These are phyloP conservation scores for Hypericum perforatum DNA, from an alignment of 345 rosid genomes.

Conservation along the genomic window DNA sequence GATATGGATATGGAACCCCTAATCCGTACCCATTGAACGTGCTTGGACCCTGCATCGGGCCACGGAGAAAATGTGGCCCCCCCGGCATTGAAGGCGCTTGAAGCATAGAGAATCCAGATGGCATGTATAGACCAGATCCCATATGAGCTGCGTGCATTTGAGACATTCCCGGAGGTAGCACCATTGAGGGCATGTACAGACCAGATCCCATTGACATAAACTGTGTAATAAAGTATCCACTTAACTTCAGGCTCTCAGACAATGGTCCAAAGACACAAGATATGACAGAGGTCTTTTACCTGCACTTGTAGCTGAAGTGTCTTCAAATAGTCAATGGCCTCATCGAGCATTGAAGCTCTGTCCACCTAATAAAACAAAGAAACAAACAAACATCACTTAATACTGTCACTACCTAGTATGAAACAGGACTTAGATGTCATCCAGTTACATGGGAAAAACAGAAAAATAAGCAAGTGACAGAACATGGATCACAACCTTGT, in stretches of 20 bases:
- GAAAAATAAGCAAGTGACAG: conserved; percentile 3
- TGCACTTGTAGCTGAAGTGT: conserved; percentile 86
- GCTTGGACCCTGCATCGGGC: no score
- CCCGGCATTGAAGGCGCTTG: background rate
- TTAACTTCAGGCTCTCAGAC: conserved; percentile 6
- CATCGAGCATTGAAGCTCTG: conserved; percentile 96
- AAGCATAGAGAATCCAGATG: background rate
- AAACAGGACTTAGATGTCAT: no score
- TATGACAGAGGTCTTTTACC: conserved; percentile 26
- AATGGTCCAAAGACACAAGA: background rate
- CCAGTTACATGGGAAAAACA: no score
- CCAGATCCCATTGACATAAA: conserved; percentile 82
- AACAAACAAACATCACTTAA: conserved; percentile 14
- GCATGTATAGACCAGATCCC: no score
- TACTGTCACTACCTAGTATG: no score
- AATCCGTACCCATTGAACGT: no score
- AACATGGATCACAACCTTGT: conserved; percentile 41
- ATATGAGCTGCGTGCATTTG: conserved; percentile 51
- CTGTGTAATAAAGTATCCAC: conserved; percentile 28
- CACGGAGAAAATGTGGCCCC: no score
- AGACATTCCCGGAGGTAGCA: conserved; percentile 59
- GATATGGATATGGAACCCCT: no score
- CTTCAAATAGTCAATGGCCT: conserved; percentile 88
- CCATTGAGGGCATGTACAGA: conserved; percentile 64
- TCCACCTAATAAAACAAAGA: conserved; percentile 50